These are phyloP conservation scores for Suhomyces canberraensis DNA, from an alignment of 805 yeast genomes.

Conservation along the genomic window DNA sequence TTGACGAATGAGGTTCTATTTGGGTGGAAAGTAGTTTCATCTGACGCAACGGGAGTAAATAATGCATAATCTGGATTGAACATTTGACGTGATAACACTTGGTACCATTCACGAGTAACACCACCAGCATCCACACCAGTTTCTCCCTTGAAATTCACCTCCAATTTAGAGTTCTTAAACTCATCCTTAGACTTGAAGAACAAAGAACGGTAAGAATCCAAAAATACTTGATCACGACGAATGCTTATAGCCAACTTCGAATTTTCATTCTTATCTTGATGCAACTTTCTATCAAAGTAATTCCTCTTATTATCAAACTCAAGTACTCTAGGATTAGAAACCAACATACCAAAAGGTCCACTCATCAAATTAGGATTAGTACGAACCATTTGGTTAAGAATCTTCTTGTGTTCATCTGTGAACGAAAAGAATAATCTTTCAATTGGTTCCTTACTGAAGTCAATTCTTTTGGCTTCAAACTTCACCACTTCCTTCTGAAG, in stretches of 20 bases:
- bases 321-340: slow-evolving; percentile 80
- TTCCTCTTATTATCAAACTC: slow-evolving; percentile 93
- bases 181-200: slow-evolving; percentile 77
- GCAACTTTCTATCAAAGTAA: slow-evolving; percentile 75
- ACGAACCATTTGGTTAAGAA: slow-evolving; percentile 87
- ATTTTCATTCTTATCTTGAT: slow-evolving; percentile 42
- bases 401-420: slow-evolving; percentile 83
- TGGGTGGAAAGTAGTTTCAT: slow-evolving; percentile 92
- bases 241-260: slow-evolving; percentile 62
- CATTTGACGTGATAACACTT: slow-evolving; percentile 89
- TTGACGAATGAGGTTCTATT: slow-evolving; percentile 88
- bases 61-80: slow-evolving; percentile 93
- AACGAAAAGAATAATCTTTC: slow-evolving; percentile 79
- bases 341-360: slow-evolving; percentile 90
- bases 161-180: slow-evolving; percentile 67
- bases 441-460: slow-evolving; percentile 70
- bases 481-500: slow-evolving; percentile 53
- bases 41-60: slow-evolving; percentile 87
- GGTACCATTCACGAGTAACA: slow-evolving; percentile 95
- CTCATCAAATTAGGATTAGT: slow-evolving; percentile 89
- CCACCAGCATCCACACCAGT: slow-evolving; percentile 99
- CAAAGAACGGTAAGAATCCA: slow-evolving; percentile 82
- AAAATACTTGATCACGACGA: slow-evolving; percentile 84
- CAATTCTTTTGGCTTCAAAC: slow-evolving; percentile 61
- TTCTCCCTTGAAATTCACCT: slow-evolving; percentile 85